phyloP scores from a whole-genome alignment of 140 eudicot species.

The Anethum foeniculum region DNA sequence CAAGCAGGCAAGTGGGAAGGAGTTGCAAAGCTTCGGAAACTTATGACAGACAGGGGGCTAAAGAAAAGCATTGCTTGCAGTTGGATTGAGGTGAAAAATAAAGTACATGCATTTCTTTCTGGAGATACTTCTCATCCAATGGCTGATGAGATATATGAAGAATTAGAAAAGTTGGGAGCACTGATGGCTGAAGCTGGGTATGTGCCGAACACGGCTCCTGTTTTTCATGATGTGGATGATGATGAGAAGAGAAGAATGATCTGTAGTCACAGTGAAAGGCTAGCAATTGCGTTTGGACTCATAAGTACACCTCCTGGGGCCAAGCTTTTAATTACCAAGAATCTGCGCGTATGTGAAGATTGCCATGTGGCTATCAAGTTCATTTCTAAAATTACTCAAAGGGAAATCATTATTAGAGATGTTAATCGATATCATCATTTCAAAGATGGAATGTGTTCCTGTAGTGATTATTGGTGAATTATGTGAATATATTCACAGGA shows the following conservation, averaged over 20 bases:
- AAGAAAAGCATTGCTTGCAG: constrained; percentile 63
- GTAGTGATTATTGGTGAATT: constrained; percentile 73
- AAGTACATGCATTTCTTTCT: constrained; percentile 59
- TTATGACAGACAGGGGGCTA: constrained; percentile 49
- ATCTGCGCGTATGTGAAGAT: constrained; percentile 73
- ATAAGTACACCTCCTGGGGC: constrained; percentile 54
- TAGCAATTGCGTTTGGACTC: constrained; percentile 78
- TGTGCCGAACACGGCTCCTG: constrained; percentile 48
- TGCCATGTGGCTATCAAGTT: constrained; percentile 78
- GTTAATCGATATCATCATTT: constrained; percentile 83
- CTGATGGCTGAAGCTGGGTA: constrained; percentile 59
- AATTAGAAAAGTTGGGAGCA: constrained; percentile 42
- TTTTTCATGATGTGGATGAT: constrained; percentile 75
- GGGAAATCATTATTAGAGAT: constrained; percentile 69
- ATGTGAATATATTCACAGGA: background rate
- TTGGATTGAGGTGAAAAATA: constrained; percentile 69
- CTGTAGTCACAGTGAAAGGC: constrained; percentile 63
- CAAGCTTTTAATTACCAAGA: constrained; percentile 52
- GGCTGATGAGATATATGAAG: constrained; percentile 50
- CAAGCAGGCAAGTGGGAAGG: constrained; percentile 76
- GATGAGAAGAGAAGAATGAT: constrained; percentile 70
- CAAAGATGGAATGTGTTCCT: constrained; percentile 70
- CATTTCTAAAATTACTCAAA: constrained; percentile 55
- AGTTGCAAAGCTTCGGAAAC: constrained; percentile 52
- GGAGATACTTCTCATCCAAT: constrained; percentile 56